Evolutionary conservation across 192 early-diverging fungal species (phyloP), one percentile per base, ranked within the genome.

Genomic region (Mortierella alpina): DNA sequence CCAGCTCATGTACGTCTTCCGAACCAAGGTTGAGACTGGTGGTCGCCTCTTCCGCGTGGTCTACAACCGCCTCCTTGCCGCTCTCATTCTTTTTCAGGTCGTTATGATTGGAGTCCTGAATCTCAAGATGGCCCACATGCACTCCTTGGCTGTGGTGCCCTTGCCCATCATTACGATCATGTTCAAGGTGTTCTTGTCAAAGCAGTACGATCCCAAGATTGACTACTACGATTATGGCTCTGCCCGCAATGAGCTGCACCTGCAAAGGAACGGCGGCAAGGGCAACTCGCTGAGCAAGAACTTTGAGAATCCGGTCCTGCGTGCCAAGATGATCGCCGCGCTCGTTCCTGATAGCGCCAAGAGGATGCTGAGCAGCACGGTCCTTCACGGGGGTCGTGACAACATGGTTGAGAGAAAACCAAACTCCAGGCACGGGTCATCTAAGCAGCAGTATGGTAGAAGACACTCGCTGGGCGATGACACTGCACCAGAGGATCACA

Each of bases 1-100:
- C 84, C 87, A 88, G 20, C 51, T 92, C 11, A 91, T 94, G 90
- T 88, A 83, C 72, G 91, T 94, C 22, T 93, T 91, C 85, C 85
- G 85, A 67, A 94, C 93, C 20, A 83, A 84, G 56, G 73, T 91
- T 49, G 91, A 94, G 50, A 92, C 91, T 0, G 92, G 87, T 23
- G 93, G 93, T 45, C 86, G 84, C 31, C 92, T 93, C 80, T 93
- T 91, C 90, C 88, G 91, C 10, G 83, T 86, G 22, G 75, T 91
- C 41, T 87, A 92, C 70, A 91, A 94, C 64, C 88, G 93, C n/a
- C 75, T 93, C 51, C 48, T 94, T 2, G 70, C 82, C 8, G 89
- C 91, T n/a, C 78, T 88, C 59, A 53, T 91, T 13, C 79, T 92
- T 23, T 93, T 91, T 82, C 93, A 94, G 73, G 20, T 91, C 10